Evolutionary conservation across 1,284 basidiomycete species (phyloP).

Genomic region (Sphagnurus paluster): DNA sequence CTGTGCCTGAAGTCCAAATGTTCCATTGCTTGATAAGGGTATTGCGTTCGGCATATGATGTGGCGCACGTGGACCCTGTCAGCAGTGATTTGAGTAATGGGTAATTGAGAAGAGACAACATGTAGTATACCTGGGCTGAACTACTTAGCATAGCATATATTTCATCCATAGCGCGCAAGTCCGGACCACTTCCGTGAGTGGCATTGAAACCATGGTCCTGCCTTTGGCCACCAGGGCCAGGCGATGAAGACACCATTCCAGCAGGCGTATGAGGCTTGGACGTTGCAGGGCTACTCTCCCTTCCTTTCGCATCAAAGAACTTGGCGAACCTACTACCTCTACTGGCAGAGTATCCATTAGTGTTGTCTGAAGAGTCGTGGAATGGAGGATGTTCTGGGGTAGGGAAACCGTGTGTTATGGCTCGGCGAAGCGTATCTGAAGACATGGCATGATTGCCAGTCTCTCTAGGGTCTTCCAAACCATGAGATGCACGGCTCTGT

Average conservation of each 20-base stretch:
- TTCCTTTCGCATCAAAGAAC: conserved; percentile 74
- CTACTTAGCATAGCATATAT: conserved; percentile 73
- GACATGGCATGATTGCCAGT: conserved; percentile 24
- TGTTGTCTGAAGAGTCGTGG: conserved; percentile 23
- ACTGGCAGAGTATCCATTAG: conserved; percentile 43
- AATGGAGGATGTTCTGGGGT: conserved; percentile 14
- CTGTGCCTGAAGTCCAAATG: conserved; percentile 33
- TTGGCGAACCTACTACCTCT: conserved; percentile 82
- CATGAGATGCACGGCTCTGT: conserved; percentile 31
- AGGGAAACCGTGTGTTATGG: conserved; percentile 22
- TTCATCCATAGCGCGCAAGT: conserved; percentile 68
- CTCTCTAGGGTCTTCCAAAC: conserved; percentile 43
- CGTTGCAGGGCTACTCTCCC: conserved; percentile 40
- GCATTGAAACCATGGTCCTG: conserved; percentile 43
- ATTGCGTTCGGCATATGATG: conserved; percentile 16
- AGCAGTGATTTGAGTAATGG: conserved; percentile 2
- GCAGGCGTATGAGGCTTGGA: conserved; percentile 41
- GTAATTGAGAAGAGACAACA: conserved; percentile 1
- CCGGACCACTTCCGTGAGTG: conserved; percentile 35
- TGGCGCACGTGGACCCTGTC: conserved; percentile 27
- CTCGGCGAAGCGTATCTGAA: conserved; percentile 36
- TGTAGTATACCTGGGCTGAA: conserved; percentile 54
- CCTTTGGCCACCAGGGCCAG: conserved; percentile 44
- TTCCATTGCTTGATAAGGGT: conserved; percentile 24
- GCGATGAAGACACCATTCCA: conserved; percentile 42